Conservation (phyloP, 352 stramenopile genomes). For the Phytophthora nicotianae region DNA sequence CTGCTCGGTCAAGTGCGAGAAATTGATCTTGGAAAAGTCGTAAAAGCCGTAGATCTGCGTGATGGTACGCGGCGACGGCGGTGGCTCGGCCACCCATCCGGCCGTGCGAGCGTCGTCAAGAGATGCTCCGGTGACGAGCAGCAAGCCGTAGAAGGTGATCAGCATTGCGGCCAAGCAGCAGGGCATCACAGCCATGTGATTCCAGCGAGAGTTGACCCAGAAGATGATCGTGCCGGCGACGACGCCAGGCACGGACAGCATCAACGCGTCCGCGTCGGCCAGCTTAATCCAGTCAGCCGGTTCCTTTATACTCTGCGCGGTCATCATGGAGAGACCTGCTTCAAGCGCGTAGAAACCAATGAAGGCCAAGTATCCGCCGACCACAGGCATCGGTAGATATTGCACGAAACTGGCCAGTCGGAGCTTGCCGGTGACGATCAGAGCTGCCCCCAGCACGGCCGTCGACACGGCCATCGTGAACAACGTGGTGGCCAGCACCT, state of each 20-base stretch:
- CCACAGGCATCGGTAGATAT: conserved; percentile 96
- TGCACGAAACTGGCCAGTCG: conserved; percentile 96
- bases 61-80: conserved; percentile 61
- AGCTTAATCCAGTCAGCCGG: conserved; percentile 86
- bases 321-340: conserved; percentile 88
- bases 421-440: conserved; percentile 96
- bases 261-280: conserved; percentile 69
- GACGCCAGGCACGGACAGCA: conserved; percentile 89
- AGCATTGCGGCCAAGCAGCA: conserved; percentile 91
- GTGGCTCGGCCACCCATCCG: conserved; percentile 92
- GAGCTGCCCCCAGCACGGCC: conserved; percentile 89
- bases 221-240: conserved; percentile 86
- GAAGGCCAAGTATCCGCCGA: conserved; percentile 98
- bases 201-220: conserved; percentile 75
- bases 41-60: conserved; percentile 85
- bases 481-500: conserved; percentile 93
- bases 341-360: conserved; percentile 94
- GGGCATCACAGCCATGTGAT: conserved; percentile 87
- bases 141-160: conserved; percentile 76
- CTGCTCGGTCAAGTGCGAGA: conserved; percentile 63
- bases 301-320: conserved; percentile 90
- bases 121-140: conserved; percentile 75
- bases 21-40: conserved; percentile 66
- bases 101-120: conserved; percentile 89
- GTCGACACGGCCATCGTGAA: conserved; percentile 94